These are phyloP conservation scores for Neurospora africana DNA, from an alignment of 495 filamentous ascomycete species.

Conservation along the genomic window DNA sequence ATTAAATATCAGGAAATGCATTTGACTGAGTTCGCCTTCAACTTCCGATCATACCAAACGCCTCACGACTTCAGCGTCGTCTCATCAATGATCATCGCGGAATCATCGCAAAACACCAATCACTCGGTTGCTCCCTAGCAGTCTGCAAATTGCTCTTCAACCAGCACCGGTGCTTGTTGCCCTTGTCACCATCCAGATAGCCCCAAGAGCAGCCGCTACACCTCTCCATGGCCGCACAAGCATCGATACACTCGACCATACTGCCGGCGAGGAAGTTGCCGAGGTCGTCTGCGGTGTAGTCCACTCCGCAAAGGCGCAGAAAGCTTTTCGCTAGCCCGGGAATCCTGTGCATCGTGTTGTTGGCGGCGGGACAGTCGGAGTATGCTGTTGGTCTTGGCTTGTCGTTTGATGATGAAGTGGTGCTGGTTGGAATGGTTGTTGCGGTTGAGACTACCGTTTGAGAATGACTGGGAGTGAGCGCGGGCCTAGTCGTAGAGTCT, in stretches of 20 bases:
- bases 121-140: conserved; percentile 20
- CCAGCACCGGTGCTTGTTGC: conserved; percentile 29
- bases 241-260: conserved; percentile 35
- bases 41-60: background rate
- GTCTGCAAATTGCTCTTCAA: conserved; percentile 30
- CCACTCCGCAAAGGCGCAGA: conserved; percentile 34
- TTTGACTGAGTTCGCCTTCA: background rate
- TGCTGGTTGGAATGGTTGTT: background rate
- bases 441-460: background rate
- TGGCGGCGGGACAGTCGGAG: conserved; percentile 31
- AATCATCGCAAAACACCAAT: conserved; percentile 34
- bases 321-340: conserved; percentile 32
- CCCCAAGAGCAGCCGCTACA: conserved; percentile 38
- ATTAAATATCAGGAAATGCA: background rate
- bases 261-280: conserved; percentile 25
- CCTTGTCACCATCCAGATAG: conserved; percentile 26
- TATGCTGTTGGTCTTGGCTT: conserved; percentile 11
- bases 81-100: conserved; percentile 11
- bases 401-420: background rate
- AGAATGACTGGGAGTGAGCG: background rate
- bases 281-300: conserved; percentile 33
- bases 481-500: background rate
- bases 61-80: background rate
- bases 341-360: conserved; percentile 33
- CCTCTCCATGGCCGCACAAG: conserved; percentile 27